Conservation (phyloP, 768 basidiomycete species). For the Boletus bicolor region DNA sequence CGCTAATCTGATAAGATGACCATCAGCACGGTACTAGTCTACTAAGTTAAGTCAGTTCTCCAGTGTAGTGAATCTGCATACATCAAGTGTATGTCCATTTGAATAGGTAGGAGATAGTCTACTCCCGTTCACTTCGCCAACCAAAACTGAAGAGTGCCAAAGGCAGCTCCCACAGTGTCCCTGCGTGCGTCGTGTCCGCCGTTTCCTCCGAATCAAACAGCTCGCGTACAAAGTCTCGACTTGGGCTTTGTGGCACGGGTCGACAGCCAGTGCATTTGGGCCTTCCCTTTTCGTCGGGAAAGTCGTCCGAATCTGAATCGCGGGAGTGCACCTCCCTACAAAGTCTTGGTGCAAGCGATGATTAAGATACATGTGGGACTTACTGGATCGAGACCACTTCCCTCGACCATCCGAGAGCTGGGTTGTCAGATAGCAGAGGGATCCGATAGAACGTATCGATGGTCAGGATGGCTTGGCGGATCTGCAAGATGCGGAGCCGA, state of each 20-base stretch:
- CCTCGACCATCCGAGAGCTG: not conserved
- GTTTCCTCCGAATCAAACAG: not conserved
- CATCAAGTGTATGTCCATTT: not conserved
- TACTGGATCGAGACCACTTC: not conserved
- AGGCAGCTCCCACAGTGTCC: not conserved
- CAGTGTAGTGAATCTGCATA: not conserved
- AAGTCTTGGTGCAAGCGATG: not conserved
- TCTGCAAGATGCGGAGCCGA: slow-evolving; percentile 18
- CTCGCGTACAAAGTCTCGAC: not conserved
- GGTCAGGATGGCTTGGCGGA: slow-evolving; percentile 13
- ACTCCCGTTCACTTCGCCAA: not conserved
- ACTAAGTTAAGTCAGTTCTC: no score
- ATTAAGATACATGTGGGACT: not conserved
- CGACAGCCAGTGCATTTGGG: not conserved
- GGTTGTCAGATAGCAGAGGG: not conserved
- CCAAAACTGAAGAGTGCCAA: not conserved
- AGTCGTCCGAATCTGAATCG: not conserved
- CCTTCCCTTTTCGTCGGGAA: not conserved
- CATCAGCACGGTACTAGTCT: no score
- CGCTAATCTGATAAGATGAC: not conserved
- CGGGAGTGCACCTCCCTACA: not conserved
- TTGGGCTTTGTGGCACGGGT: not conserved
- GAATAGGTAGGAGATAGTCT: not conserved
- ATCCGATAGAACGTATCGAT: slow-evolving; percentile 17
- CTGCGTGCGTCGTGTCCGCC: not conserved